Percentiles rank a stretch among this genome's conserved stretches.
Evolutionary conservation across 805 yeast species (phyloP).

Genomic region (Lachancea sp.): DNA sequence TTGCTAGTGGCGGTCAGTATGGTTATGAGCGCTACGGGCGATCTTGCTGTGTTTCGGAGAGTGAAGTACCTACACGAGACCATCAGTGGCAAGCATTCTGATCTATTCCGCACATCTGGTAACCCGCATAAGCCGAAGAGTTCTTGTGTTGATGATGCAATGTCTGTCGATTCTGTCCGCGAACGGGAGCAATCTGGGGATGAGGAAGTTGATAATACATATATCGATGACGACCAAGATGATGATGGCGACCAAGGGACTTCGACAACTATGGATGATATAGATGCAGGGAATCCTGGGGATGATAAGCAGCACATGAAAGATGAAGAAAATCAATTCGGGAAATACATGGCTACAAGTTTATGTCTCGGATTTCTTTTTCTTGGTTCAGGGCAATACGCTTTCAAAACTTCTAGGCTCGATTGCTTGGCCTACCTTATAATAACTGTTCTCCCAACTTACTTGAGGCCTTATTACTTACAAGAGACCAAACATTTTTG

Average conservation of each 20-base stretch:
- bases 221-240: constrained; percentile 6
- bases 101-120: constrained; percentile 14
- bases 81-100: constrained; percentile 34
- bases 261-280: constrained; percentile 5
- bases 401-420: constrained; percentile 56
- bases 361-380: constrained; percentile 83
- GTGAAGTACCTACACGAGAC: constrained; percentile 63
- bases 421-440: constrained; percentile 40
- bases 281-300: constrained; percentile 7
- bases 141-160: not conserved
- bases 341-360: constrained; percentile 70
- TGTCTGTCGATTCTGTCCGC: constrained; percentile 6
- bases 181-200: not conserved
- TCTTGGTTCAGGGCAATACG: constrained; percentile 88
- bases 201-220: constrained; percentile 1
- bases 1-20: constrained; percentile 60
- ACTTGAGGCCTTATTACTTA: constrained; percentile 43
- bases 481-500: constrained; percentile 88
- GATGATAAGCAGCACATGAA: constrained; percentile 6
- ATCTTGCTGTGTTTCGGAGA: constrained; percentile 67
- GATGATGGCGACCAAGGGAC: constrained; percentile 7
- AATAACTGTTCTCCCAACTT: constrained; percentile 65
- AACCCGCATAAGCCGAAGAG: not conserved
- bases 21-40: constrained; percentile 89
- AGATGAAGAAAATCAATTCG: constrained; percentile 41